Conservation (phyloP, 1,284 basidiomycete genomes). For the Sanghuangporus sanghuang region DNA sequence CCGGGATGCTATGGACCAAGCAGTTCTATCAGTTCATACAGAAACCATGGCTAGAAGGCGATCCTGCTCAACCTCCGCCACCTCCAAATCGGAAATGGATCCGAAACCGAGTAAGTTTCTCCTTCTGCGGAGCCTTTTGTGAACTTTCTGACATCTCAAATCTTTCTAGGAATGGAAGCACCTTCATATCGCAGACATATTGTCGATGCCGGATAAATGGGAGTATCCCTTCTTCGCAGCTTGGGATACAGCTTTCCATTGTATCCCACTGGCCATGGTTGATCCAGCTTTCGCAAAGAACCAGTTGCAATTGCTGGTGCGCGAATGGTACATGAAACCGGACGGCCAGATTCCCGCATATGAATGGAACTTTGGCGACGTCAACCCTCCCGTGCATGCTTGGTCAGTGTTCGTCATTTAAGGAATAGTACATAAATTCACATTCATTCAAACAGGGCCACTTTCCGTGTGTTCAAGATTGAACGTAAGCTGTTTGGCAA, state of each 20-base stretch:
- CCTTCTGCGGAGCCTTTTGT: not conserved
- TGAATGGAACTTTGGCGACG: conserved; percentile 98
- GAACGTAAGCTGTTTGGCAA: conserved; percentile 91
- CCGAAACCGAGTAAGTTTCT: conserved; percentile 66
- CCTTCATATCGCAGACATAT: conserved; percentile 90
- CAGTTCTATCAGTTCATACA: conserved; percentile 97
- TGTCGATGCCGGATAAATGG: conserved; percentile 99
- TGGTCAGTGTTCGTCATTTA: conserved; percentile 48
- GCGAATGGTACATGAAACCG: conserved; percentile 99
- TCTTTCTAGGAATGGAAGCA: conserved; percentile 83
- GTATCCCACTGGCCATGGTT: conserved; percentile 92
- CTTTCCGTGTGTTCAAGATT: conserved; percentile 97
- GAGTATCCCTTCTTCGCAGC: conserved; percentile 95
- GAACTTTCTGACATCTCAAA: not conserved
- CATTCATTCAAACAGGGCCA: conserved; percentile 54
- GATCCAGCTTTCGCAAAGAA: conserved; percentile 97
- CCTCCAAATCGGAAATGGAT: conserved; percentile 85
- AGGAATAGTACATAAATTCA: not conserved
- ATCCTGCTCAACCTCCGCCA: conserved; percentile 91
- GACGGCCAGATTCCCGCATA: conserved; percentile 98
- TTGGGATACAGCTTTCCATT: conserved; percentile 98
- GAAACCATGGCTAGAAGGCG: conserved; percentile 93
- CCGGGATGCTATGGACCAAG: conserved; percentile 99
- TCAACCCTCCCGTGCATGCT: conserved; percentile 96
- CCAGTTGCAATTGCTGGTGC: conserved; percentile 91